Evolutionary conservation across 225 moss, liverwort and hornwort species (phyloP), one percentile per base, ranked within the genome.

Genomic region (Physcomitrium patens): DNA sequence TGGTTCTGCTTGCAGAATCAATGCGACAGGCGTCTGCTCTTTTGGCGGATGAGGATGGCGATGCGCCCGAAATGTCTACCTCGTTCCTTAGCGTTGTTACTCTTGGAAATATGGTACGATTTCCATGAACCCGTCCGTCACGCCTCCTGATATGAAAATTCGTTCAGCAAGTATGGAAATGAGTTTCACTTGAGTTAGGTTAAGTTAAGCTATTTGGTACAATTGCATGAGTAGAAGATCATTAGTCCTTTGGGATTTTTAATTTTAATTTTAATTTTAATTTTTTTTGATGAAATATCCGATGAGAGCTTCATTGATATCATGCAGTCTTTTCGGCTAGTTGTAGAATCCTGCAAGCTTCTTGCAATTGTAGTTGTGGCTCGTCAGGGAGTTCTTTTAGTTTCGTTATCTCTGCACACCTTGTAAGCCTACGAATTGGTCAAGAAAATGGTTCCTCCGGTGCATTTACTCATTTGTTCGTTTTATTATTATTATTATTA

Each of bases 11-110:
- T 16, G 91, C 93, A 51, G 94, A 97, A 37, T 87, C 94, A 79
- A 97, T 97, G 97, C 94, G 91, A 86, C 97, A 97, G 89, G 97
- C 97, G 44, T 77, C 94, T 59, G 20, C 94, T 78, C 90, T 97
- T 58, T 79, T 97, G 70, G 92, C 90, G 55, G 97, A 97, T 66
- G 97, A 94, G 54, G 97, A 97, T 43, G 78, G 81, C 13, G 97
- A 97, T 62, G 69, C 82, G 27, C 77, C 83, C 22, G 82, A 78
- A 76, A 83, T 78, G 46, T 80, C 85, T 58, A 26, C 83, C 76
- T 84, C 89, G 76, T 97, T 97, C 80, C 87, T 97, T 26, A 97
- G 91, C 68, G 91, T 92, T 53, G 91, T 93, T 65, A 91, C 93
- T 18, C 87, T 94, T 14, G 97, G 97, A 65, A 93, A 85, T 80